Percentiles rank a stretch among this genome's conserved stretches.
These are phyloP conservation scores for Darksidea phi DNA, from an alignment of 495 filamentous ascomycete genomes.

Conservation along the genomic window DNA sequence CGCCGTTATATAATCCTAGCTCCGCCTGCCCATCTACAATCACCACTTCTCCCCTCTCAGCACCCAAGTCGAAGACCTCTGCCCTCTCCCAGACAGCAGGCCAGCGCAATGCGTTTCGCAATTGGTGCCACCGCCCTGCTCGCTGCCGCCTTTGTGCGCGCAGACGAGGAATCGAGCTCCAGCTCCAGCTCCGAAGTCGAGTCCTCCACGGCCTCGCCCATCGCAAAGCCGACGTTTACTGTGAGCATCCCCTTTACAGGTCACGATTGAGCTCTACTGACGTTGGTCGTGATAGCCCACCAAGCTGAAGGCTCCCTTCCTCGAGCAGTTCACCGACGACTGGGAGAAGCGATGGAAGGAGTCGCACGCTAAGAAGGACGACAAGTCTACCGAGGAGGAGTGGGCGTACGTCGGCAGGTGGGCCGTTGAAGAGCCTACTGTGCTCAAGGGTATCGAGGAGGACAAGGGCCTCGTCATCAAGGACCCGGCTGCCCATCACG, in stretches of 20 bases:
- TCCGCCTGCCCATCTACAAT: neutral
- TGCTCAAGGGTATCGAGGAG: conserved; percentile 91
- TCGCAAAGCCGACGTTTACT: conserved; percentile 61
- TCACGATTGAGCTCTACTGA: conserved; percentile 16
- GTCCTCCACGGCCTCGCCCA: conserved; percentile 56
- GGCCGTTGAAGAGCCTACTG: conserved; percentile 90
- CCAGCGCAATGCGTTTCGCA: conserved; percentile 41
- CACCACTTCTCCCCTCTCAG: neutral
- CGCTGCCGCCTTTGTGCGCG: conserved; percentile 42
- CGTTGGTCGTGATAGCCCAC: conserved; percentile 61
- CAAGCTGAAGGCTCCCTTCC: conserved; percentile 84
- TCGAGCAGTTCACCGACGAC: conserved; percentile 97
- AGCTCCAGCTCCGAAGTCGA: conserved; percentile 42
- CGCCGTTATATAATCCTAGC: neutral
- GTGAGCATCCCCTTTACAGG: conserved; percentile 15
- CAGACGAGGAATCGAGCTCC: conserved; percentile 37
- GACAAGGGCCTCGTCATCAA: conserved; percentile 97
- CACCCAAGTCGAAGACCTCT: conserved; percentile 21
- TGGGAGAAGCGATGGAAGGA: conserved; percentile 91
- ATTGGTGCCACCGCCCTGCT: conserved; percentile 39
- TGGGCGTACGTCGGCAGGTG: conserved; percentile 98
- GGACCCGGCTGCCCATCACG: conserved; percentile 95
- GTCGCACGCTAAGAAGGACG: conserved; percentile 93
- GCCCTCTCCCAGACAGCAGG: conserved; percentile 25
- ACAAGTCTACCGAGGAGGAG: conserved; percentile 81